Conservation (phyloP, 2,329 filamentous ascomycete genomes). For the Arthrobotrys iridis region DNA sequence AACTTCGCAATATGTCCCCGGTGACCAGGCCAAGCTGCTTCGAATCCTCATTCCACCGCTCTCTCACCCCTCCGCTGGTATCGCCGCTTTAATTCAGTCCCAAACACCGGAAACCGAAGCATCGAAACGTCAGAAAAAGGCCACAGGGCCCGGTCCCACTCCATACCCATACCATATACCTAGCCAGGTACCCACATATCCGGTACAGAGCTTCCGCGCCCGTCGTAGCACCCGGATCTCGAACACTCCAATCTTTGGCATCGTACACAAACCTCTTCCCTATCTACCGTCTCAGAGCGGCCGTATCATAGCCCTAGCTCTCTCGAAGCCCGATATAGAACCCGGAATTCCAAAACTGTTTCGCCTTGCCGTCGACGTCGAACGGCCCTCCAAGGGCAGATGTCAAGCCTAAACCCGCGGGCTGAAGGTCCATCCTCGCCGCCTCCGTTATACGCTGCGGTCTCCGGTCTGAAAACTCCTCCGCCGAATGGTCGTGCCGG, state of each 20-base stretch:
- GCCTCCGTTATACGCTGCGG: constrained; percentile 49
- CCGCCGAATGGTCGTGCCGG: constrained; percentile 50
- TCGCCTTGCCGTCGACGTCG: constrained; percentile 45
- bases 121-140: neutral
- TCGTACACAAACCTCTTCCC: neutral
- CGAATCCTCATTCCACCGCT: constrained; percentile 19
- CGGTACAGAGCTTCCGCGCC: neutral
- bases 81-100: constrained; percentile 26
- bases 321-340: neutral
- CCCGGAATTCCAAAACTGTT: neutral
- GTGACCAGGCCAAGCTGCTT: constrained; percentile 26
- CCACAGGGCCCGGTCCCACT: neutral
- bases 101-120: neutral
- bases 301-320: neutral
- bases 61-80: constrained; percentile 22
- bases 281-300: neutral
- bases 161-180: neutral
- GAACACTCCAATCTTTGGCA: constrained; percentile 8
- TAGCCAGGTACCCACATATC: neutral
- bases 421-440: constrained; percentile 54
- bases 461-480: constrained; percentile 52
- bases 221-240: constrained; percentile 18
- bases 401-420: constrained; percentile 52
- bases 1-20: constrained; percentile 46
- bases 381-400: constrained; percentile 53